phyloP scores from a whole-genome alignment of 805 yeast genomes.

The Nakazawaea molendinolei region DNA sequence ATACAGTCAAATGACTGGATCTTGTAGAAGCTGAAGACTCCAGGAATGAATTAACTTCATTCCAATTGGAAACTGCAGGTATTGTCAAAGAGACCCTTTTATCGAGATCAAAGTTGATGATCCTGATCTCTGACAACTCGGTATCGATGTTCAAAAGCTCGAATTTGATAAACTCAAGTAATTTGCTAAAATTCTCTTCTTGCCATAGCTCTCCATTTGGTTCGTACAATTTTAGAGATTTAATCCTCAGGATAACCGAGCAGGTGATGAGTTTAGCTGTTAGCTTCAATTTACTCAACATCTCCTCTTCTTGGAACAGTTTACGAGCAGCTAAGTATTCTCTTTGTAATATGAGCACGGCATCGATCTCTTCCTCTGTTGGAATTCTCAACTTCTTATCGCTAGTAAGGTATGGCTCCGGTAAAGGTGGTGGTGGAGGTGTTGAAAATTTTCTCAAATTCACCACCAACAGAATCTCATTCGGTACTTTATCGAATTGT shows the following conservation, averaged over 20 bases:
- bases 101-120: too few species aligned
- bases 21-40: too few species aligned
- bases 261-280: conserved; percentile 27
- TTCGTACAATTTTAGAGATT: conserved; percentile 21
- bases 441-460: conserved; percentile 14
- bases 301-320: conserved; percentile 35
- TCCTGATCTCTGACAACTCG: too few species aligned
- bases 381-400: conserved; percentile 35
- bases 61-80: too few species aligned
- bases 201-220: conserved; percentile 23
- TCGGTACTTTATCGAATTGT: too few species aligned
- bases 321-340: conserved; percentile 33
- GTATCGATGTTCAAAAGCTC: background rate
- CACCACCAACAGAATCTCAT: background rate
- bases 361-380: conserved; percentile 25
- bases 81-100: too few species aligned
- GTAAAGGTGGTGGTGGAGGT: conserved; percentile 36
- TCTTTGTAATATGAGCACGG: conserved; percentile 25
- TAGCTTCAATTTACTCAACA: conserved; percentile 30
- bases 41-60: too few species aligned
- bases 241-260: conserved; percentile 21
- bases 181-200: conserved; percentile 10
- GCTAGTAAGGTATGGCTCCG: conserved; percentile 35
- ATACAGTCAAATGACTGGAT: too few species aligned
- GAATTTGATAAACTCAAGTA: background rate